phyloP scores from a whole-genome alignment of 768 basidiomycete species.

The Naganishia vishniacii region DNA sequence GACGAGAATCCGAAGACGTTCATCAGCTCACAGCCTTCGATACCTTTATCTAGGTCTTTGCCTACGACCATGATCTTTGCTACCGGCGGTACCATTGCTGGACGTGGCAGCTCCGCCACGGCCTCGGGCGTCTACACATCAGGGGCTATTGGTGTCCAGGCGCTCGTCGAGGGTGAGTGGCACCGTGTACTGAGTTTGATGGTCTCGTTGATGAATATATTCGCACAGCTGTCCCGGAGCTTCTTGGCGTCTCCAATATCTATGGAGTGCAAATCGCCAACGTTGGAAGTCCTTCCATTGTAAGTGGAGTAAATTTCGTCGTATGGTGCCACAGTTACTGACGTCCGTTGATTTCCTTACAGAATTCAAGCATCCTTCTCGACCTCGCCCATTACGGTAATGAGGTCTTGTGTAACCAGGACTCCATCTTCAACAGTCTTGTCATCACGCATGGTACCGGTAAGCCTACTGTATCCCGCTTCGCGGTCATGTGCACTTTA shows the following conservation, averaged over 20 bases:
- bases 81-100: constrained; percentile 32
- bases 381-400: constrained; percentile 30
- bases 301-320: constrained; percentile 10
- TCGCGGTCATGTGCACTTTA: neutral
- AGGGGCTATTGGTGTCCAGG: constrained; percentile 21
- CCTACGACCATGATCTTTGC: constrained; percentile 30
- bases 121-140: constrained; percentile 21
- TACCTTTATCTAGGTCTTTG: constrained; percentile 19
- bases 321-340: neutral
- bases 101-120: constrained; percentile 21
- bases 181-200: no score
- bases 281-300: constrained; percentile 28
- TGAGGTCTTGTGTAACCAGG: constrained; percentile 31
- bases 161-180: constrained; percentile 20
- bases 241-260: constrained; percentile 28
- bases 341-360: neutral
- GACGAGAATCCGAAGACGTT: neutral
- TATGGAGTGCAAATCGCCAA: constrained; percentile 30
- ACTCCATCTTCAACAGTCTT: constrained; percentile 32
- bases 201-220: no score
- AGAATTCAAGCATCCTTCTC: constrained; percentile 8
- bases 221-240: constrained; percentile 20
- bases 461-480: no score
- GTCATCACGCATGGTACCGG: constrained; percentile 34
- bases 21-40: neutral